Conservation (phyloP, 2,329 filamentous ascomycete genomes). For the Trichophyton mentagrophytes region DNA sequence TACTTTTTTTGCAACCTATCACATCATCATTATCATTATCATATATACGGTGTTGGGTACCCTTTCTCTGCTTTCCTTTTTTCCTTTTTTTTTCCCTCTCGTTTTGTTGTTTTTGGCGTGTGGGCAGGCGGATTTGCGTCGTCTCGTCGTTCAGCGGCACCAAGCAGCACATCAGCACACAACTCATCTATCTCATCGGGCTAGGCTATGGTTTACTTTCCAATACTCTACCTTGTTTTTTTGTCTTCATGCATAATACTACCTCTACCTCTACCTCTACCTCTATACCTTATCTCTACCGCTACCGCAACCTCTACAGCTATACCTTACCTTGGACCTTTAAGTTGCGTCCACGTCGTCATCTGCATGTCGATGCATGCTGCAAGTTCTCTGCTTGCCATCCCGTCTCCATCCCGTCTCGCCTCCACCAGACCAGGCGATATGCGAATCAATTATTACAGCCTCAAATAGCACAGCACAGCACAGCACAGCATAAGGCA, state of each 20-base stretch:
- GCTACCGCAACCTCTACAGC: no score
- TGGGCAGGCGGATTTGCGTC: not conserved
- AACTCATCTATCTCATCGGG: no score
- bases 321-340: no score
- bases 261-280: no score
- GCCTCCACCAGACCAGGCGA: not conserved
- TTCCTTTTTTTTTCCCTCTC: not conserved
- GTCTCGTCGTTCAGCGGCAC: not conserved
- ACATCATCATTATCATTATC: not conserved
- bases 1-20: not conserved
- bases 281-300: no score
- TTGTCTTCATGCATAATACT: no score
- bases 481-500: not conserved
- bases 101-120: not conserved
- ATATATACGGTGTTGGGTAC: not conserved
- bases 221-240: no score
- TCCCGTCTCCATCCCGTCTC: not conserved
- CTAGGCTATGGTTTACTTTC: not conserved
- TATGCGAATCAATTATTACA: not conserved
- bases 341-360: no score
- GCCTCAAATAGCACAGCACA: not conserved
- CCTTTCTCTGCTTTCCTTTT: not conserved
- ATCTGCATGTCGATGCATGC: no score
- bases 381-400: not conserved
- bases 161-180: no score